Base-by-base conservation (phyloP, 495 filamentous ascomycete genomes). In the Podospora pseudocomata region DNA sequence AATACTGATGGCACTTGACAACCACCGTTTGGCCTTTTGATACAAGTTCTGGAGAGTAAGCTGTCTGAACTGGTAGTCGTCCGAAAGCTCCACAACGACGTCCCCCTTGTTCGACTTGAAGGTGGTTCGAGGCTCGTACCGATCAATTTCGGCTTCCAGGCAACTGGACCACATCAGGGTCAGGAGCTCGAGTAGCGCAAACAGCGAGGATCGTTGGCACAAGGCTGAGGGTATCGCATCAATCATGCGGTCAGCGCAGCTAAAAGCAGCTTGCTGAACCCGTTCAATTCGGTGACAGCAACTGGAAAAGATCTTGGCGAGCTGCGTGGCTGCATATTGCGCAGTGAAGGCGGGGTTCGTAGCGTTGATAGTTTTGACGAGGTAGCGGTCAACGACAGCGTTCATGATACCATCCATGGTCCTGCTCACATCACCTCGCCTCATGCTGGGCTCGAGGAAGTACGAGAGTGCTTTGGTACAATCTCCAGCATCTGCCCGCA, bases 141-240 rank as follows among this genome's bases (percentile, higher is more conserved):
- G 89, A 68, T 99, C 95, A 16, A 93, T 92, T 75, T 99, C 96
- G 13, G 89, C 89, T 75, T 98, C 93, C 6, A 98, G 83, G 73
- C 96, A 98, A 74, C 94, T 94, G 27, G 85, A 85, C 94, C 94
- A 99, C 90, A 99, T 92, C 49, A 97, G 85, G 2, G 92, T 92
- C 54, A 99, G 79, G 4, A 99, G 86, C 75, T 98, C 95, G 6
- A 98, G 82, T 39, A 99, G 84, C 5, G 94, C 91, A 80, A 97
- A 98, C 0, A 99, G 82, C 6, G 95, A 97, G 15, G 88, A 86
- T 72, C 90, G 90, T 71, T 96, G 91, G 72, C 96, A 98, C 0
- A 99, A 85, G 20, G 93, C 89, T 4, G 95, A 97, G 3, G 95
- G 95, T 54, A 94, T 90, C 69, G 90, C 86, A 26, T 78, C 82